Evolutionary conservation across 108 stramenopile genomes (phyloP).

Genomic region (Seminavis robusta): DNA sequence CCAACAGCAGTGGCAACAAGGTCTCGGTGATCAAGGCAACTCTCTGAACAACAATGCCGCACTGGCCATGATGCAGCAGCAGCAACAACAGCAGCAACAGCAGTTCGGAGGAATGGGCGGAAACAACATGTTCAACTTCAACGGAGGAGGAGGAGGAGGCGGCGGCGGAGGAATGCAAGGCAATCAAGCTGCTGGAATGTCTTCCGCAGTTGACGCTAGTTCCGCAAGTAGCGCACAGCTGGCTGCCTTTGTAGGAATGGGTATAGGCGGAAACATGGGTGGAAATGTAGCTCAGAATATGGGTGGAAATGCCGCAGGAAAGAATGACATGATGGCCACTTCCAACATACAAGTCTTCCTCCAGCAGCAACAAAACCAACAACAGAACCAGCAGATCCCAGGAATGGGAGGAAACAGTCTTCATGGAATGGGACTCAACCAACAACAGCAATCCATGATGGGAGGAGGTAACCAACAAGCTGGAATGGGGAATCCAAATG

Average conservation of each 20-base stretch:
- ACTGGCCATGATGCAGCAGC: conserved; percentile 8
- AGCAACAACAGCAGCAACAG: conserved; percentile 8
- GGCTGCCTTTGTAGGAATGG: conserved; percentile 3
- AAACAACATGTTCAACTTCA: conserved; percentile 2
- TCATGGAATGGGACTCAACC: neutral
- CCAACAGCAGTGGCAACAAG: conserved; percentile 2
- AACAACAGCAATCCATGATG: neutral
- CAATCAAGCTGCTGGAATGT: neutral
- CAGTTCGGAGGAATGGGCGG: conserved; percentile 7
- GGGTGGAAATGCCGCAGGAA: neutral
- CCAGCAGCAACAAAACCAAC: conserved; percentile 18
- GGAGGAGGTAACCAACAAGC: neutral
- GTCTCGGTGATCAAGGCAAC: neutral
- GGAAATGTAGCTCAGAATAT: neutral
- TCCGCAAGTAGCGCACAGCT: conserved; percentile 12
- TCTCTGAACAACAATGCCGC: conserved; percentile 1
- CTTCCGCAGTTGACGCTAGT: conserved; percentile 16
- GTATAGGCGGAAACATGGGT: neutral
- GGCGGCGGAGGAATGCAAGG: conserved; percentile 1
- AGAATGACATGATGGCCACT: neutral
- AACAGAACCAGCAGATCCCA: conserved; percentile 5
- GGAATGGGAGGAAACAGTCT: neutral
- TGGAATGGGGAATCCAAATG: neutral
- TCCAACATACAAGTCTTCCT: conserved; percentile 12
- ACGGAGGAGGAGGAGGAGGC: neutral